phyloP scores from a whole-genome alignment of 2,329 filamentous ascomycete genomes.

The Alternaria infectoria region DNA sequence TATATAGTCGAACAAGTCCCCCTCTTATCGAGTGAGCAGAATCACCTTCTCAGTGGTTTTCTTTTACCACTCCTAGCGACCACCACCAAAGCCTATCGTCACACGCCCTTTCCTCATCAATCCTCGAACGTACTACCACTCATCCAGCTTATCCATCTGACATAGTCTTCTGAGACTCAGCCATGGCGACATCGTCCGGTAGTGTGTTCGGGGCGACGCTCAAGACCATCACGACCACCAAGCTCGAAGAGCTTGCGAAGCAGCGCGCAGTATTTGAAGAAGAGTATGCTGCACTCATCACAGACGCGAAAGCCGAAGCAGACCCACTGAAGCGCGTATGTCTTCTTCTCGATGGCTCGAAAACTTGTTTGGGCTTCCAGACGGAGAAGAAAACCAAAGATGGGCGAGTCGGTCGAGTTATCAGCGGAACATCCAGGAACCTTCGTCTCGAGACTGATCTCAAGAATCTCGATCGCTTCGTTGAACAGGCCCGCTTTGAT shows the following conservation, averaged over 20 bases:
- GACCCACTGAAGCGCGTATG: constrained; percentile 33
- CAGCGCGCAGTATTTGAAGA: constrained; percentile 39
- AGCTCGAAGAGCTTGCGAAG: constrained; percentile 47
- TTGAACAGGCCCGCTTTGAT: constrained; percentile 46
- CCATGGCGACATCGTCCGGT: constrained; percentile 32
- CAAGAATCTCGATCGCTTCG: constrained; percentile 44
- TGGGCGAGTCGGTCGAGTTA: constrained; percentile 21
- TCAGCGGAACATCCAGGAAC: constrained; percentile 27
- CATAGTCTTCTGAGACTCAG: background rate
- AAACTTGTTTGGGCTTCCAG: constrained; percentile 35
- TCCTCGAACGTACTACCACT: background rate
- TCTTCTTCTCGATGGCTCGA: constrained; percentile 36
- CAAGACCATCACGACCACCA: constrained; percentile 45
- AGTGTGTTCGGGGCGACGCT: constrained; percentile 46
- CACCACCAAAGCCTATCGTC: background rate
- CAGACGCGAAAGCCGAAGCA: constrained; percentile 13
- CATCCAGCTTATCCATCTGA: background rate
- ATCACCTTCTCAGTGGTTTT: background rate
- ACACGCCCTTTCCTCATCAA: background rate
- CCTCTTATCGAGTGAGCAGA: background rate
- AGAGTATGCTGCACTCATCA: constrained; percentile 30
- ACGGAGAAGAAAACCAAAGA: constrained; percentile 17
- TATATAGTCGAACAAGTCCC: background rate
- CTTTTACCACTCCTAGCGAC: background rate
- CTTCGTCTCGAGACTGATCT: constrained; percentile 33